These are phyloP conservation scores for Trichoderma sp. DNA, from an alignment of 2,329 filamentous ascomycete species.

Conservation along the genomic window DNA sequence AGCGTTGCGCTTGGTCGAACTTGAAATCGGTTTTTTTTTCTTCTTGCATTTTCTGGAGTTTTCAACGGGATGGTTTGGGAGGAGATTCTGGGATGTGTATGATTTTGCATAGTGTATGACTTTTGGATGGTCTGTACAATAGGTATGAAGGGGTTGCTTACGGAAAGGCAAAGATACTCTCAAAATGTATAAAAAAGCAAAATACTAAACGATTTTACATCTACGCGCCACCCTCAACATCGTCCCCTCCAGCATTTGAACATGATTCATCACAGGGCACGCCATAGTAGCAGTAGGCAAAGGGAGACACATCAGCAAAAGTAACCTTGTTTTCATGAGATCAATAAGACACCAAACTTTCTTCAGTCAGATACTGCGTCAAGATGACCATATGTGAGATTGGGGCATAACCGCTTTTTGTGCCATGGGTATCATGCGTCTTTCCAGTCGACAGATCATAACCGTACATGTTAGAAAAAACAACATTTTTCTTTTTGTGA, in stretches of 20 bases:
- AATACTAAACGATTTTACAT: neutral
- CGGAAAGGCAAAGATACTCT: neutral
- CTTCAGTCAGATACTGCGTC: neutral
- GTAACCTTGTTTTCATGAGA: neutral
- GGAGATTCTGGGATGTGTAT: neutral
- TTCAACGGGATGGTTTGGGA: neutral
- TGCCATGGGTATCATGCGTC: constrained; percentile 19
- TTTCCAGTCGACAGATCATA: constrained; percentile 15
- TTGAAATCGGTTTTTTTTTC: no score
- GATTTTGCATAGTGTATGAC: neutral
- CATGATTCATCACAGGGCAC: neutral
- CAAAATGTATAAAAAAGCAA: neutral
- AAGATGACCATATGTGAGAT: neutral
- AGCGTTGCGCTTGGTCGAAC: neutral
- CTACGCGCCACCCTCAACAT: neutral
- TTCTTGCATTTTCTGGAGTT: neutral
- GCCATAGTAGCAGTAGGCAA: neutral
- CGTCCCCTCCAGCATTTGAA: neutral
- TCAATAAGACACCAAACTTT: neutral
- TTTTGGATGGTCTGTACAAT: neutral
- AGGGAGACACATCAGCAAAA: neutral
- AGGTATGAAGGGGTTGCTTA: neutral
- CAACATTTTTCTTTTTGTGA: neutral
- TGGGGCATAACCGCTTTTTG: neutral
- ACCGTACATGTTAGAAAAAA: constrained; percentile 2